These are phyloP conservation scores for Rheum nobile DNA, from an alignment of 148 eudicot genomes.

Conservation along the genomic window DNA sequence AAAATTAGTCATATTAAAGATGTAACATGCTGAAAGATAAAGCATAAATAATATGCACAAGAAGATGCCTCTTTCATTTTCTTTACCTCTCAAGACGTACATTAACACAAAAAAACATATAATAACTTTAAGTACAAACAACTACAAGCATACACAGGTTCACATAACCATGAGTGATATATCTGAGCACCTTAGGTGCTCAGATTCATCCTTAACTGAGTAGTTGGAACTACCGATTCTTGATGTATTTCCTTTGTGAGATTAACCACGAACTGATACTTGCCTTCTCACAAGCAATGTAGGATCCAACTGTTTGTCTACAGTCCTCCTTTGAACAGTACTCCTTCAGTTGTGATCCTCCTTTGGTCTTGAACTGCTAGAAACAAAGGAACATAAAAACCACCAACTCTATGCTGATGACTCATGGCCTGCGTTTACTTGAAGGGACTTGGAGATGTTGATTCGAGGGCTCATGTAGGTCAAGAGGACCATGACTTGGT, in stretches of 20 bases:
- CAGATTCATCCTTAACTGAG: background rate
- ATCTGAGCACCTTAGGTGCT: no score
- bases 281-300: no score
- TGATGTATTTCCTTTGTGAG: no score
- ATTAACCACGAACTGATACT: no score
- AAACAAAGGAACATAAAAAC: background rate
- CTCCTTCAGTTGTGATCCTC: constrained; percentile 85
- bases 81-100: background rate
- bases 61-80: background rate
- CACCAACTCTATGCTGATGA: constrained; percentile 4
- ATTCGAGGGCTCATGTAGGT: no score
- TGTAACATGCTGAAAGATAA: background rate
- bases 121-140: no score
- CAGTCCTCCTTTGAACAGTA: constrained; percentile 95
- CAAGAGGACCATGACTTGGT: no score
- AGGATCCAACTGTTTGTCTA: constrained; percentile 59
- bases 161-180: no score
- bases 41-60: background rate
- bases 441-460: no score
- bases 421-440: no score
- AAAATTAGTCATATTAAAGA: no score
- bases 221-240: background rate
- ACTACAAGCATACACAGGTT: background rate
- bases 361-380: constrained; percentile 78
- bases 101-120: no score